Evolutionary conservation across 163 green algal species (phyloP).

Genomic region (Chlamydomonas reinhardtii): DNA sequence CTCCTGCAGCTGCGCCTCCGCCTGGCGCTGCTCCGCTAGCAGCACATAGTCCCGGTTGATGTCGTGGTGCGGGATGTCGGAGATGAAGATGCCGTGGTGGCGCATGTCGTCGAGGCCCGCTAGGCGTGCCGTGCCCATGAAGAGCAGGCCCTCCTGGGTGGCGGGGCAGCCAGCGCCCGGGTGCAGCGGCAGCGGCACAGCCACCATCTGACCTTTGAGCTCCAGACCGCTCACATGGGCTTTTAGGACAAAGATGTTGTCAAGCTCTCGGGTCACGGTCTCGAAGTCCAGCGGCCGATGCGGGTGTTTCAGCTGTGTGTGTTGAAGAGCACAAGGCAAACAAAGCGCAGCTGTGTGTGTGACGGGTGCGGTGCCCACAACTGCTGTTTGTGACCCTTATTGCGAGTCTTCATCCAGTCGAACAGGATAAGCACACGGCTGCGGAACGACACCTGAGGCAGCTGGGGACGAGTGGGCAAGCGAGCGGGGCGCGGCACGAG

Average conservation of each 20-base stretch:
- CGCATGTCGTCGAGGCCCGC: constrained; percentile 32
- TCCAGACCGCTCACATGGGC: constrained; percentile 18
- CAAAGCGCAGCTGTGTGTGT: no score
- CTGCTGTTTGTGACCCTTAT: no score
- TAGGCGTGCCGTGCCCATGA: constrained; percentile 27
- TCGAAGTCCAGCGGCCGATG: constrained; percentile 33
- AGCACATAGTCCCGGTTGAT: constrained; percentile 44
- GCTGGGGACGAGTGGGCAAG: no score
- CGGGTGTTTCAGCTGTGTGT: constrained; percentile 26
- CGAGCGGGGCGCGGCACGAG: no score
- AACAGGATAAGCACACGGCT: constrained; percentile 86
- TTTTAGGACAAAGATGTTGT: constrained; percentile 51
- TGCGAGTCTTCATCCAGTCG: constrained; percentile 72
- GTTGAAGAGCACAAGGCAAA: background rate
- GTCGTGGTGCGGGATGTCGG: constrained; percentile 41
- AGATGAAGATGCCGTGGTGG: constrained; percentile 8
- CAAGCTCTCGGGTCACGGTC: constrained; percentile 3
- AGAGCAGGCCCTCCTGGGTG: constrained; percentile 23
- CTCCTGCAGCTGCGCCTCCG: constrained; percentile 41
- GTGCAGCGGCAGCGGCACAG: constrained; percentile 1
- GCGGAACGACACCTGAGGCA: constrained; percentile 70
- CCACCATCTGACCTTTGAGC: constrained; percentile 43
- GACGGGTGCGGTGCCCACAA: no score
- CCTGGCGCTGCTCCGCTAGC: constrained; percentile 33
- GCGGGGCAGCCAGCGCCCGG: background rate